phyloP scores from a whole-genome alignment of 2,329 filamentous ascomycete species.

The Epichloe aotearoae region DNA sequence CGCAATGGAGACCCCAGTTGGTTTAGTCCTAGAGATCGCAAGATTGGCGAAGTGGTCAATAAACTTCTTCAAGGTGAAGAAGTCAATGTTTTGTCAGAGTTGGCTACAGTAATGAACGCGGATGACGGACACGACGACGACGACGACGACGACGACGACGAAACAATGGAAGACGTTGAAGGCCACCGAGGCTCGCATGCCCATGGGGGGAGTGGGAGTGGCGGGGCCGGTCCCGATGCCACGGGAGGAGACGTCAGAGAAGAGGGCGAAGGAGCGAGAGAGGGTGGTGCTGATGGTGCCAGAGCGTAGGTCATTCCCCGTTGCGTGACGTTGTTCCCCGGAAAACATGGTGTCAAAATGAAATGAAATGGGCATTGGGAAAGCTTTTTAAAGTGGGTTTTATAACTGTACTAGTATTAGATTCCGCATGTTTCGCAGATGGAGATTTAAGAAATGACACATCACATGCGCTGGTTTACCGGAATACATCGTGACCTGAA shows the following conservation, averaged over 20 bases:
- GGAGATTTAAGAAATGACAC: slow-evolving; percentile 11
- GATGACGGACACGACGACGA: slow-evolving; percentile 50
- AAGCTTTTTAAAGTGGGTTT: slow-evolving; percentile 4
- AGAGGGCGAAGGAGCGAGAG: slow-evolving; percentile 76
- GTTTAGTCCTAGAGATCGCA: slow-evolving; percentile 75
- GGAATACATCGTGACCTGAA: slow-evolving; percentile 5
- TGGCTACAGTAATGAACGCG: slow-evolving; percentile 47
- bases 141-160: slow-evolving; percentile 36
- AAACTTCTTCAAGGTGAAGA: slow-evolving; percentile 77
- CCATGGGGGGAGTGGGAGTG: slow-evolving; percentile 48
- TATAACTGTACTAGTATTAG: slow-evolving; percentile 19
- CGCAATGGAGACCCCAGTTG: slow-evolving; percentile 55
- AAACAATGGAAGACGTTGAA: slow-evolving; percentile 47
- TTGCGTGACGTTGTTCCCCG: slow-evolving; percentile 14
- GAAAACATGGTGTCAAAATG: slow-evolving; percentile 8
- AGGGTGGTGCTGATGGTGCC: slow-evolving; percentile 90
- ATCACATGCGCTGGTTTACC: neutral
- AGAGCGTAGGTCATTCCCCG: slow-evolving; percentile 80
- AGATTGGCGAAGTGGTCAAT: slow-evolving; percentile 81
- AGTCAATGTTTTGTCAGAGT: slow-evolving; percentile 61
- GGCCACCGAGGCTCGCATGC: slow-evolving; percentile 46
- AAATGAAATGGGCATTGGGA: slow-evolving; percentile 1
- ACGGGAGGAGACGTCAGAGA: slow-evolving; percentile 85
- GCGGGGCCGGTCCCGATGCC: slow-evolving; percentile 73
- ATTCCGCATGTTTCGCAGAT: slow-evolving; percentile 13